These are phyloP conservation scores for Pseudocercospora fuligena DNA, from an alignment of 2,329 filamentous ascomycete species.

Conservation along the genomic window DNA sequence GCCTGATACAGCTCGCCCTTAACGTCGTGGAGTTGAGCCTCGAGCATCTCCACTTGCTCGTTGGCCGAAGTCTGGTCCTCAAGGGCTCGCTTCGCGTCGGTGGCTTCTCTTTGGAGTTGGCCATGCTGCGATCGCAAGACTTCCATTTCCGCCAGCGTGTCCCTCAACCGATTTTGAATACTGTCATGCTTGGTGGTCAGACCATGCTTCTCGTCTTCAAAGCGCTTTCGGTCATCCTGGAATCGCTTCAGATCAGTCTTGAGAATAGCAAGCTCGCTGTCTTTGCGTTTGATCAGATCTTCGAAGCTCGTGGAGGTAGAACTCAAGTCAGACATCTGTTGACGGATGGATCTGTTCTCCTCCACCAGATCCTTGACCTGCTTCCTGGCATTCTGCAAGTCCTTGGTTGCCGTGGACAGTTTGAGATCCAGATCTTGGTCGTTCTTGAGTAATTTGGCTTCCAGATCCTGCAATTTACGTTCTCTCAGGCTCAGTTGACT, in stretches of 20 bases:
- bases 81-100: slow-evolving; percentile 83
- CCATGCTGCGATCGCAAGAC: slow-evolving; percentile 82
- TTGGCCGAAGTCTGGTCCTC: slow-evolving; percentile 90
- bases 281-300: slow-evolving; percentile 88
- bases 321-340: slow-evolving; percentile 84
- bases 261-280: slow-evolving; percentile 86
- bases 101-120: slow-evolving; percentile 84
- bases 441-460: slow-evolving; percentile 78
- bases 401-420: slow-evolving; percentile 75
- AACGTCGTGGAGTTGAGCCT: slow-evolving; percentile 84
- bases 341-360: slow-evolving; percentile 81
- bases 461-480: slow-evolving; percentile 84
- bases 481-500: slow-evolving; percentile 90
- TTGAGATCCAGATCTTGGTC: slow-evolving; percentile 92
- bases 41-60: slow-evolving; percentile 82
- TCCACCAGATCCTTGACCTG: slow-evolving; percentile 76
- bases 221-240: slow-evolving; percentile 76
- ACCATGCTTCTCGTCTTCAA: slow-evolving; percentile 77
- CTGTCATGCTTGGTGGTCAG: slow-evolving; percentile 79
- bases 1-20: slow-evolving; percentile 83
- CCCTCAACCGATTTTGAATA: slow-evolving; percentile 74
- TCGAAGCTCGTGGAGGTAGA: slow-evolving; percentile 94
- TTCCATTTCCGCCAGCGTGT: slow-evolving; percentile 85
- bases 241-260: slow-evolving; percentile 83
- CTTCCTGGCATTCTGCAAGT: slow-evolving; percentile 73